Evolutionary conservation across 1,284 basidiomycete species (phyloP).

Genomic region (Leccinum fallax): DNA sequence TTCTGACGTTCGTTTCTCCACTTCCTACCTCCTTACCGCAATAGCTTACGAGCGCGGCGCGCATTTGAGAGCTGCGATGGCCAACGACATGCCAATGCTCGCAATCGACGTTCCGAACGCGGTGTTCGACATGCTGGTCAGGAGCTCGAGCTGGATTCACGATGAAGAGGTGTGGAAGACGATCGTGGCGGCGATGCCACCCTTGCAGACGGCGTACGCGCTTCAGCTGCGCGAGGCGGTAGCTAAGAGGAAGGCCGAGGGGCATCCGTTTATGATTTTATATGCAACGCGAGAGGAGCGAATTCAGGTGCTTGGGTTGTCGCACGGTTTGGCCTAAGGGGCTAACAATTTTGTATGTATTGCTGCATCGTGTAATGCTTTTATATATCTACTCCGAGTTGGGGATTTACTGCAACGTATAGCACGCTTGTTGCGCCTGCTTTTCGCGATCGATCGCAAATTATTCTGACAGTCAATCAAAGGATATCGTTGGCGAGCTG

Average conservation of each 20-base stretch:
- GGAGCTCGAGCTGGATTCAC: conserved; percentile 61
- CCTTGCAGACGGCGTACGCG: conserved; percentile 59
- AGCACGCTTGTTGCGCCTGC: background rate
- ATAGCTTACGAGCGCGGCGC: conserved; percentile 63
- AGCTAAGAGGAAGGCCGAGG: conserved; percentile 60
- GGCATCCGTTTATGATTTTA: conserved; percentile 61
- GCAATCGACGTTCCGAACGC: conserved; percentile 65
- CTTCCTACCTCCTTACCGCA: background rate
- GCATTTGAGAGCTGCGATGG: conserved; percentile 57
- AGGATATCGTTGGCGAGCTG: conserved; percentile 62
- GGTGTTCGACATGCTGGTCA: conserved; percentile 65
- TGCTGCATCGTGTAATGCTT: background rate
- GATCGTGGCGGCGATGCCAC: conserved; percentile 55
- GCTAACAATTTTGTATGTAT: background rate
- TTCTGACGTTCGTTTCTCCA: background rate
- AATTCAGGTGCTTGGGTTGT: conserved; percentile 58
- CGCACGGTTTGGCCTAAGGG: conserved; percentile 14
- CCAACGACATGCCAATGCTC: conserved; percentile 64
- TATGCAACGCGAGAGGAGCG: conserved; percentile 74
- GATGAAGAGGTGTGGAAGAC: conserved; percentile 75
- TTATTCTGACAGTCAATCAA: conserved; percentile 5
- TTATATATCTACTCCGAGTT: background rate
- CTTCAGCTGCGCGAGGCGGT: conserved; percentile 67
- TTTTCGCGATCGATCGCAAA: background rate
- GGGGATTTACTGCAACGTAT: no score